Percentiles rank a stretch among this genome's conserved stretches.
These are phyloP conservation scores for Diatrype stigma DNA, from an alignment of 2,329 filamentous ascomycete species.

Conservation along the genomic window DNA sequence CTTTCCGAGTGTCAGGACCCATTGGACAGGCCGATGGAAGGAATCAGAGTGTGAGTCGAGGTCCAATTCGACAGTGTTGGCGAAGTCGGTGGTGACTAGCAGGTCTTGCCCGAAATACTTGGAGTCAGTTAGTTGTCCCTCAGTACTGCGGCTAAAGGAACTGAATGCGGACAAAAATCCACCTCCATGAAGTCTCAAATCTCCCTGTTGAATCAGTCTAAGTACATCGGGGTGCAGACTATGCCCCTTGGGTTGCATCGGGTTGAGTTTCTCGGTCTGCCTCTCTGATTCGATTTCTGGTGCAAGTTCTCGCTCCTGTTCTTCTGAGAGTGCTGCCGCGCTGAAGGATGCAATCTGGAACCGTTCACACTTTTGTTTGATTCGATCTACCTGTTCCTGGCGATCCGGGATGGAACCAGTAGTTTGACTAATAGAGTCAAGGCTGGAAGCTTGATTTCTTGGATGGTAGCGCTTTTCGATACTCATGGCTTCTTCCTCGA, in stretches of 20 bases:
- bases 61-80: slow-evolving; percentile 2
- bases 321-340: slow-evolving; percentile 7
- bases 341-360: slow-evolving; percentile 5
- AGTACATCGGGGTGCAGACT: slow-evolving; percentile 38
- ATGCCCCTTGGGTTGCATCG: slow-evolving; percentile 36
- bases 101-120: slow-evolving; percentile 31
- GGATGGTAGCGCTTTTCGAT: slow-evolving; percentile 8
- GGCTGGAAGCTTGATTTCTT: background rate
- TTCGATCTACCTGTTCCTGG: background rate
- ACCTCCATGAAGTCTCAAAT: slow-evolving; percentile 15
- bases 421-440: background rate
- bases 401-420: background rate
- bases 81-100: slow-evolving; percentile 15
- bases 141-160: slow-evolving; percentile 36
- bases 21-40: slow-evolving; percentile 16
- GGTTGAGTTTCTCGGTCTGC: slow-evolving; percentile 37
- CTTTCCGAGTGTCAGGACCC: slow-evolving; percentile 11
- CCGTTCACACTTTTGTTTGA: slow-evolving; percentile 4
- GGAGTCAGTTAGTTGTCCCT: slow-evolving; percentile 29
- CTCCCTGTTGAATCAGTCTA: slow-evolving; percentile 35
- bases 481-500: slow-evolving; percentile 8
- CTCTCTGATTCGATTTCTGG: slow-evolving; percentile 10
- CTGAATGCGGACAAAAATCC: slow-evolving; percentile 44
- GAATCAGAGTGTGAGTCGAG: slow-evolving; percentile 4
- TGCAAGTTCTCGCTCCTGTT: slow-evolving; percentile 13